Percentiles rank a stretch among this genome's conserved stretches.
Evolutionary conservation across 2,329 filamentous ascomycete species (phyloP).

Genomic region (Graphilbum sp.): DNA sequence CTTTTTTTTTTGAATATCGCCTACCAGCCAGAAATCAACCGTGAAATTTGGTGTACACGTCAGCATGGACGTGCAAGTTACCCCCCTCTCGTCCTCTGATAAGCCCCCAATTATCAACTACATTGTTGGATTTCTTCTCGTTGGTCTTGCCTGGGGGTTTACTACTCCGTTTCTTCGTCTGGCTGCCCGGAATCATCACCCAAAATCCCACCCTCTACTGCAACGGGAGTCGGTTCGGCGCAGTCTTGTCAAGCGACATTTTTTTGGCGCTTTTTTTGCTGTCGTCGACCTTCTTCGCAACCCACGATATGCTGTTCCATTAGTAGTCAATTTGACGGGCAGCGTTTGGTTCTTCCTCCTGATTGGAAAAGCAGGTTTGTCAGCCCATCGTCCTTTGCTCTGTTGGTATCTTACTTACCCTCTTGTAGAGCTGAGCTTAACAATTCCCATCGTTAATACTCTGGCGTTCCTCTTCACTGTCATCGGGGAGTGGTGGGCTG

Average conservation of each 20-base stretch:
- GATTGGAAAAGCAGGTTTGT: slow-evolving; percentile 77
- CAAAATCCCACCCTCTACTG: slow-evolving; percentile 40
- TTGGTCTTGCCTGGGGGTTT: slow-evolving; percentile 84
- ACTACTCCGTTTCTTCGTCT: slow-evolving; percentile 84
- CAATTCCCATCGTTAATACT: slow-evolving; percentile 88
- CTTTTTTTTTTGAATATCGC: too few relatives aligned
- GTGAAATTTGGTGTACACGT: too few relatives aligned
- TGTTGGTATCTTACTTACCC: background rate
- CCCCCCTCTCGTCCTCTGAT: background rate
- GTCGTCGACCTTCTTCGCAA: slow-evolving; percentile 65
- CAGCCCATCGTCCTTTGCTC: background rate
- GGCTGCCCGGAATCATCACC: slow-evolving; percentile 61
- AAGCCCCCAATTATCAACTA: slow-evolving; percentile 49
- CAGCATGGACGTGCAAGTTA: too few relatives aligned
- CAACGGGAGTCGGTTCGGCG: slow-evolving; percentile 30
- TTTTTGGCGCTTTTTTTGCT: slow-evolving; percentile 53
- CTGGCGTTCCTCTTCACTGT: slow-evolving; percentile 94
- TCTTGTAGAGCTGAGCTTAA: slow-evolving; percentile 64
- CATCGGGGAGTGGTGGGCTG: slow-evolving; percentile 86
- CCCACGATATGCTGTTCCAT: slow-evolving; percentile 68
- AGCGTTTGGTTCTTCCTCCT: slow-evolving; percentile 94
- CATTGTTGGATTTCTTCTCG: slow-evolving; percentile 74
- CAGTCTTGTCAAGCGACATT: slow-evolving; percentile 45
- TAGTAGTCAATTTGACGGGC: slow-evolving; percentile 78
- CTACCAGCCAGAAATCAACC: too few relatives aligned